Percentiles rank a stretch among this genome's conserved stretches.
phyloP scores from a whole-genome alignment of 495 filamentous ascomycete species.

The Trichoderma asperelloides region DNA sequence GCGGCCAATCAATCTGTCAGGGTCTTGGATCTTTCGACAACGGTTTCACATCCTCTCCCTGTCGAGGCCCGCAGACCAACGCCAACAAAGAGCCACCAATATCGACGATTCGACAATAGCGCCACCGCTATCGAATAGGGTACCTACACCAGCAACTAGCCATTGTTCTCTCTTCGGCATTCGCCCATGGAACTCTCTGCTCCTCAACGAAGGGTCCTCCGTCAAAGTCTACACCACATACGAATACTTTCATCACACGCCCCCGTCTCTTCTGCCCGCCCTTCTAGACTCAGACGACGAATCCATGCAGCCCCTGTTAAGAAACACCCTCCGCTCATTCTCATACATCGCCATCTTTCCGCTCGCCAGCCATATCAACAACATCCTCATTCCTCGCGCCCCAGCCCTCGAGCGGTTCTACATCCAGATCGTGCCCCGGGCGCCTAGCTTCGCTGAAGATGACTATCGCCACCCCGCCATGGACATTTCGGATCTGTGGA shows the following conservation, averaged over 20 bases:
- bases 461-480: constrained; percentile 23
- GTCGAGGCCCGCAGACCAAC: constrained; percentile 10
- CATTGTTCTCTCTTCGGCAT: constrained; percentile 27
- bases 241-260: constrained; percentile 28
- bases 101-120: not conserved
- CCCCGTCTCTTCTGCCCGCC: constrained; percentile 30
- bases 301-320: constrained; percentile 25
- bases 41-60: constrained; percentile 37
- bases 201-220: constrained; percentile 36
- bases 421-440: constrained; percentile 34
- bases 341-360: constrained; percentile 43
- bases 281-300: constrained; percentile 27
- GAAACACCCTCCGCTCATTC: constrained; percentile 28
- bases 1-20: constrained; percentile 26
- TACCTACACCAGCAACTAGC: not conserved
- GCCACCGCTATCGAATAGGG: not conserved
- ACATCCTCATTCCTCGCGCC: constrained; percentile 22
- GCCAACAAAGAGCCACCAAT: not conserved
- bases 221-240: constrained; percentile 27
- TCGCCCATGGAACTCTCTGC: constrained; percentile 31
- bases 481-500: constrained; percentile 33
- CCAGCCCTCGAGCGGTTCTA: constrained; percentile 34
- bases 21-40: constrained; percentile 31
- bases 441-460: constrained; percentile 27
- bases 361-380: constrained; percentile 26